These are phyloP conservation scores for Fusarium papillatum DNA, from an alignment of 2,329 filamentous ascomycete species.

Conservation along the genomic window DNA sequence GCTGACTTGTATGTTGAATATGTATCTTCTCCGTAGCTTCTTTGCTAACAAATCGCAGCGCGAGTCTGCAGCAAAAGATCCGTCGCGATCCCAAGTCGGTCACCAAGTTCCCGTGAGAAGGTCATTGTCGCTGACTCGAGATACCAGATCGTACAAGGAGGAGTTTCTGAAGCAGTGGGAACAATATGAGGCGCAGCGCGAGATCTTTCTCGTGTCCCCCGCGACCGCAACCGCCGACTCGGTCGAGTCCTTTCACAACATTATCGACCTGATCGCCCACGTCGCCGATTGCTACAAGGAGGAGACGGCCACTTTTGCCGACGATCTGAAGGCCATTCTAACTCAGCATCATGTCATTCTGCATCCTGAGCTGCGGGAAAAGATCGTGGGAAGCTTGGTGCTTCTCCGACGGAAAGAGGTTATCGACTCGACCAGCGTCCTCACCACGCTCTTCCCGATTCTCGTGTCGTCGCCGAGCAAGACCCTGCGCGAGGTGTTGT, in stretches of 20 bases:
- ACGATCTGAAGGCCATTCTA: slow-evolving; percentile 86
- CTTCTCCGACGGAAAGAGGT: slow-evolving; percentile 92
- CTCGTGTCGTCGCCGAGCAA: slow-evolving; percentile 95
- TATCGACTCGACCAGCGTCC: slow-evolving; percentile 84
- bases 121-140: slow-evolving; percentile 22
- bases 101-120: not conserved
- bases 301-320: slow-evolving; percentile 81
- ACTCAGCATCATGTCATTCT: slow-evolving; percentile 86
- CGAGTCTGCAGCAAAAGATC: slow-evolving; percentile 93
- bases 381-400: slow-evolving; percentile 92
- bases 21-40: not conserved
- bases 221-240: slow-evolving; percentile 82
- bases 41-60: slow-evolving; percentile 62
- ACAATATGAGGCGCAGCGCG: slow-evolving; percentile 91
- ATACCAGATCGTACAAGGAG: slow-evolving; percentile 82
- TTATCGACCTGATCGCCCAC: slow-evolving; percentile 95
- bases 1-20: slow-evolving; percentile 77
- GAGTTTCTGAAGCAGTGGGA: slow-evolving; percentile 91
- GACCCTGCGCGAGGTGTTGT: slow-evolving; percentile 85
- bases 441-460: slow-evolving; percentile 95
- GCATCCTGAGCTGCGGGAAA: slow-evolving; percentile 89
- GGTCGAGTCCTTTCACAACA: slow-evolving; percentile 87
- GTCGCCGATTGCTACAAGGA: slow-evolving; percentile 94
- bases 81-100: slow-evolving; percentile 83
- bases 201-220: slow-evolving; percentile 91